Evolutionary conservation across 768 basidiomycete genomes (phyloP).

Genomic region (Suillus variegatus): DNA sequence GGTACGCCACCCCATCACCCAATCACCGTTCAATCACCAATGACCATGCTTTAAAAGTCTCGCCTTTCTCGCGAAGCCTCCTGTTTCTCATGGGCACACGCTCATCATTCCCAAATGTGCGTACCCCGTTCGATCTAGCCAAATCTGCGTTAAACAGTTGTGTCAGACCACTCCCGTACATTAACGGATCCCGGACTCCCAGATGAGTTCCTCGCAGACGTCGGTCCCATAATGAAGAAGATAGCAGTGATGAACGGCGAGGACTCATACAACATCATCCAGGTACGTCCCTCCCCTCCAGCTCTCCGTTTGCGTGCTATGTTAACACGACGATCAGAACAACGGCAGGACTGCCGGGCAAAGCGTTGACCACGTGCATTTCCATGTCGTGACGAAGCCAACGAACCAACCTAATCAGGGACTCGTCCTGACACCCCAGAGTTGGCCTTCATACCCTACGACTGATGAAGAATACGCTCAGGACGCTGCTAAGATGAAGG

Average conservation of each 20-base stretch:
- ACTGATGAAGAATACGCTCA: not conserved
- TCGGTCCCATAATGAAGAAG: constrained; percentile 57
- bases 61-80: constrained; percentile 48
- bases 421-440: not conserved
- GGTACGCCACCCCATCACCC: constrained; percentile 21
- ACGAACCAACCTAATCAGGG: not conserved
- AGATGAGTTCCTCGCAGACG: constrained; percentile 55
- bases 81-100: constrained; percentile 45
- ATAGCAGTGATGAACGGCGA: constrained; percentile 48
- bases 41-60: constrained; percentile 24
- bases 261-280: constrained; percentile 60
- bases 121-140: not conserved
- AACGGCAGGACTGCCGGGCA: constrained; percentile 58
- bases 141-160: not conserved
- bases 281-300: constrained; percentile 32
- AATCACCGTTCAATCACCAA: not conserved
- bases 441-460: not conserved
- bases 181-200: constrained; percentile 51
- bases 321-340: constrained; percentile 37
- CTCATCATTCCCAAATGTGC: constrained; percentile 48
- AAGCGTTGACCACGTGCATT: constrained; percentile 51
- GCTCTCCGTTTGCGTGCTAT: not conserved
- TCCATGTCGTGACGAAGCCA: constrained; percentile 47
- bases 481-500: not conserved
- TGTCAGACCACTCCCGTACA: constrained; percentile 56